Base-by-base conservation (phyloP, 306 rosid genomes). In the Fagus sylvatica region DNA sequence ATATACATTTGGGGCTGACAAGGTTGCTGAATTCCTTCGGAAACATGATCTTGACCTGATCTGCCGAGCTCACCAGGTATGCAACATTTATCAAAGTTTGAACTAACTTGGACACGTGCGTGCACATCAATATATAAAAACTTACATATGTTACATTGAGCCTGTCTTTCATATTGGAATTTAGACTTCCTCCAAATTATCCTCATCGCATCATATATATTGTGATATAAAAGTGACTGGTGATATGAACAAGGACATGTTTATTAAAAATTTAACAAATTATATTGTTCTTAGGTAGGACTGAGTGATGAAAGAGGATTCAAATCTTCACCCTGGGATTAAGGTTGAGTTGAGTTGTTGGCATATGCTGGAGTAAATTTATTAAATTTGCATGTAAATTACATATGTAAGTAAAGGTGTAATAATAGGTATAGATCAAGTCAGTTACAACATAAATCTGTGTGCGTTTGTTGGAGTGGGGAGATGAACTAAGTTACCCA, bases 31-130 rank as follows among this genome's bases (percentile, higher is more conserved):
- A 59, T 91, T 91, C 82, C 97, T 91, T 60, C 83, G 86, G 72
- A 83, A 83, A 36, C 97, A 89, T 73, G 97, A 91, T 76, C 97
- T 91, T 33, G 97, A 91, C 79, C 91, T 91, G 59, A 69, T 91
- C 53, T 91, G 97, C 79, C 87, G 94, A 70, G 97, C 97, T 73
- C 97, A 89, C 80, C 97, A 91, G 94, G 97, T 91, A 71, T 49
- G 22, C 30, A 39, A 66, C 32, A 2, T 72, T 4, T 78, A 2
- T 13, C 65, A 16, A 32, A 42, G 22, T n/a, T 16, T 46, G 60
- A 11, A n/a, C 66, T 65, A 66, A 39, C 55, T 71, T 65, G 65
- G 56, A 22, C 28, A 3, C 4, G 62, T 22, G 5, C 60, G 3
- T 56, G 75, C 39, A 65, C 69, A 54, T 67, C 6, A 1, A 15